Evolutionary conservation across 139 green algal species (phyloP), one percentile per base, ranked within the genome.

Genomic region (Coelastrella sp.): DNA sequence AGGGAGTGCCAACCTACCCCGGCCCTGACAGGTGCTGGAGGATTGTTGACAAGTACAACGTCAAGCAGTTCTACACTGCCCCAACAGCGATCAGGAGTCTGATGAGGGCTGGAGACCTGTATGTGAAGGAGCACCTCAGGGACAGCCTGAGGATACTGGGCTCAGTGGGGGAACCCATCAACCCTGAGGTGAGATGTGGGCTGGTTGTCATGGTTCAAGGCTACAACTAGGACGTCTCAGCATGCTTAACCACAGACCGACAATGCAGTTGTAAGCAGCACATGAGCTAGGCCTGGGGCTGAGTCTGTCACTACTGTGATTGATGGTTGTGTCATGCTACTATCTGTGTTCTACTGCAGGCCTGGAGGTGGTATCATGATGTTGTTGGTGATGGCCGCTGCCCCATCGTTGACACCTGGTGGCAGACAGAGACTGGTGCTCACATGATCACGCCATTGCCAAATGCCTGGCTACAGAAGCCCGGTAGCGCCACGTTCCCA

Each of bases 381-480:
- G 12, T 89, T 25, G 85, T 89, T 1, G 96, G 96, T 75, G 91
- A 92, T 75, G 76, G 74, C 24, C 90, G 93, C 10, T 98, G 96
- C 91, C 95, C 97, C 1, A 94, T 99, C n/a, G 94, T 98, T 8
- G 97, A 99, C 95, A 99, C 97, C 6, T 99, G 96, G 96, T 99
- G 97, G 97, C 97, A 99, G 95, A 99, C 98, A 1, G 98, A 99
- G 95, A 99, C 97, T 59, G 97, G 96, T 14, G 93, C 81, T 0
- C 93, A 96, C 91, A 97, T 98, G 96, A 97, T 99, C 83, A 95
- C 95, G 4, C 96, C 96, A 8, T 92, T 99, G 72, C 97, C 98
- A 1, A 95, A 95, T 27, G 94, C 94, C 11, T 97, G 92, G 89
- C 35, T 91, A 35, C 85, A 95, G 78, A 99, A 99, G 92, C 96